Conservation (phyloP, 2,329 filamentous ascomycete genomes). For the Aspergillus pseudotamarii region DNA sequence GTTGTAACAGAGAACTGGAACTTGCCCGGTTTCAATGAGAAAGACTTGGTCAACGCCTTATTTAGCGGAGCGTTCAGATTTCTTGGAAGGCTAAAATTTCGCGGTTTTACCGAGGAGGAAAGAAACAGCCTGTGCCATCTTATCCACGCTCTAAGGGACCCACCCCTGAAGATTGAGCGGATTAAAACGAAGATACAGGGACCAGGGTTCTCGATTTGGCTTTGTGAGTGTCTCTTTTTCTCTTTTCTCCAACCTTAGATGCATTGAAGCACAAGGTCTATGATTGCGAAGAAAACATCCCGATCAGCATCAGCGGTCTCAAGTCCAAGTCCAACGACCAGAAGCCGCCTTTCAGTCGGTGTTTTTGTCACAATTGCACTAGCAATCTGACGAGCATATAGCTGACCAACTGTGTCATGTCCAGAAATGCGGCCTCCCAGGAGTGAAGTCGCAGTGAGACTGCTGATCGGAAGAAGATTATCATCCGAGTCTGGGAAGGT, state of each 20-base stretch:
- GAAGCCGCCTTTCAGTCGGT: constrained; percentile 61
- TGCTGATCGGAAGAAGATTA: constrained; percentile 71
- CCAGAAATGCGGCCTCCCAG: constrained; percentile 80
- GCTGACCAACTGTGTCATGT: constrained; percentile 80
- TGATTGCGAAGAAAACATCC: constrained; percentile 46
- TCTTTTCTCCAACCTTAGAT: constrained; percentile 29
- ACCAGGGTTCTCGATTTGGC: constrained; percentile 8
- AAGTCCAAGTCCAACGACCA: constrained; percentile 63
- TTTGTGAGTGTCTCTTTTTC: constrained; percentile 14
- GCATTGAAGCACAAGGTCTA: constrained; percentile 48
- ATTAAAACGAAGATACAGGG: constrained; percentile 15
- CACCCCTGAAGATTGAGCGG: constrained; percentile 12
- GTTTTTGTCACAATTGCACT: constrained; percentile 74
- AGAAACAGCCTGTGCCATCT: constrained; percentile 7
- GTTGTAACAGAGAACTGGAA: constrained; percentile 23
- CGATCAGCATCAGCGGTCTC: constrained; percentile 47
- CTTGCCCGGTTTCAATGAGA: constrained; percentile 18
- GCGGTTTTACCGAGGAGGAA: constrained; percentile 19
- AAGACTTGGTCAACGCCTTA: constrained; percentile 16
- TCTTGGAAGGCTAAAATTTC: constrained; percentile 16
- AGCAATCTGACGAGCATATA: constrained; percentile 87
- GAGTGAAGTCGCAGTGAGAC: constrained; percentile 83
- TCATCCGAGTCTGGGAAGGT: constrained; percentile 49
- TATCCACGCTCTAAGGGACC: constrained; percentile 9
- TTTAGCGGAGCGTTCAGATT: constrained; percentile 20